A percentile compares a stretch with the other conserved stretches of the same genome.
Conservation (phyloP, 2,329 filamentous ascomycete species). For the Colletotrichum sp. region DNA sequence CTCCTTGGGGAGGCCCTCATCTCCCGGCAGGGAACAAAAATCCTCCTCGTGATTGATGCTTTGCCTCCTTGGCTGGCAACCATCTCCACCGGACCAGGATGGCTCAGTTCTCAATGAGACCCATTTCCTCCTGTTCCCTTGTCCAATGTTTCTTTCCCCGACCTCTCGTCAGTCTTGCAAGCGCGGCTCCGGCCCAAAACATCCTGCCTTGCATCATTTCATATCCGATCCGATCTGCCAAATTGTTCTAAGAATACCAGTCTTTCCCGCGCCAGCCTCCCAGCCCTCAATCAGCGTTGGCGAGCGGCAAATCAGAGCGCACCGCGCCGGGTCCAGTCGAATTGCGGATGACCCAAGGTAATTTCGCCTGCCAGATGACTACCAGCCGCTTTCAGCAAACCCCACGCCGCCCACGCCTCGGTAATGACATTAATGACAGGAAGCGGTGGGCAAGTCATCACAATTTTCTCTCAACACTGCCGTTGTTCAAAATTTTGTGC, state of each 20-base stretch:
- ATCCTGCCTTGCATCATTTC: slow-evolving; percentile 20
- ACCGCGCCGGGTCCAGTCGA: neutral
- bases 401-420: slow-evolving; percentile 16
- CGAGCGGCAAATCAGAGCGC: slow-evolving; percentile 3
- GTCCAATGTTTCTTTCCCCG: slow-evolving; percentile 22
- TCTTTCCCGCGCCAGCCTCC: slow-evolving; percentile 7
- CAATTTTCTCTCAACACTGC: neutral
- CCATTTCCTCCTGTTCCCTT: slow-evolving; percentile 14
- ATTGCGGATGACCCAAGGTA: slow-evolving; percentile 20
- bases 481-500: neutral
- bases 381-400: slow-evolving; percentile 14
- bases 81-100: slow-evolving; percentile 17
- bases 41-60: slow-evolving; percentile 15
- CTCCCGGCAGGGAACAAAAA: slow-evolving; percentile 12
- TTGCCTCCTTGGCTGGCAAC: slow-evolving; percentile 15
- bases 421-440: slow-evolving; percentile 18
- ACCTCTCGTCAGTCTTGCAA: slow-evolving; percentile 16
- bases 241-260: slow-evolving; percentile 21
- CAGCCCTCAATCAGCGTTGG: neutral
- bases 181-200: slow-evolving; percentile 20
- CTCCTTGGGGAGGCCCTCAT: slow-evolving; percentile 9
- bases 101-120: neutral
- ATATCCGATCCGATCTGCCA: slow-evolving; percentile 24
- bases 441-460: slow-evolving; percentile 15
- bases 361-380: slow-evolving; percentile 20